Conservation (phyloP, 495 filamentous ascomycete species). For the Bacidia rubella region DNA sequence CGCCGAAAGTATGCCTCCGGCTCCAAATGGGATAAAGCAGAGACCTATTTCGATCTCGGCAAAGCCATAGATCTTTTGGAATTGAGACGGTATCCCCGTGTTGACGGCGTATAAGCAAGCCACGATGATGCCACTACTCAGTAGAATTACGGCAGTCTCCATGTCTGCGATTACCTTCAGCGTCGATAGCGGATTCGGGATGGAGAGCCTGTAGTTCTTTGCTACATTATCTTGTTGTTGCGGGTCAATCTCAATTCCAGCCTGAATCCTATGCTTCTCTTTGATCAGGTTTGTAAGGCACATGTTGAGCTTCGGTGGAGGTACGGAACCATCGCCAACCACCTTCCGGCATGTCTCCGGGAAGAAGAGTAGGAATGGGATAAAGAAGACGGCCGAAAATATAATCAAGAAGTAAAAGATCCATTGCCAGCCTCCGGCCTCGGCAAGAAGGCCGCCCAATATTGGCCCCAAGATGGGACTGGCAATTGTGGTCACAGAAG, state of each 20-base stretch:
- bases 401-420: conserved; percentile 39
- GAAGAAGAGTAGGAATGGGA: conserved; percentile 25
- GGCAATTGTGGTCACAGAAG: conserved; percentile 25
- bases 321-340: conserved; percentile 52
- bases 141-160: conserved; percentile 45
- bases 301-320: conserved; percentile 23
- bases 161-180: conserved; percentile 52
- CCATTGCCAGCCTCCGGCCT: conserved; percentile 34
- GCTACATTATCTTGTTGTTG: conserved; percentile 11
- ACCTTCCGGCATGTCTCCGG: conserved; percentile 46
- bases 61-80: conserved; percentile 40
- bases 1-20: conserved; percentile 21
- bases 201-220: conserved; percentile 38
- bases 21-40: conserved; percentile 39
- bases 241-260: conserved; percentile 17
- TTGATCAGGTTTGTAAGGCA: conserved; percentile 24
- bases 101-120: conserved; percentile 44
- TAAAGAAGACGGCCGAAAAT: conserved; percentile 22
- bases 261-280: conserved; percentile 19
- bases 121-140: conserved; percentile 42
- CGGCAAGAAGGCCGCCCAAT: conserved; percentile 32
- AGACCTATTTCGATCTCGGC: conserved; percentile 38
- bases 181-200: conserved; percentile 59
- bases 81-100: conserved; percentile 36
- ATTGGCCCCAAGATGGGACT: conserved; percentile 33